Evolutionary conservation across 2,329 filamentous ascomycete species (phyloP).

Genomic region (Arthrobotrys sinensis): DNA sequence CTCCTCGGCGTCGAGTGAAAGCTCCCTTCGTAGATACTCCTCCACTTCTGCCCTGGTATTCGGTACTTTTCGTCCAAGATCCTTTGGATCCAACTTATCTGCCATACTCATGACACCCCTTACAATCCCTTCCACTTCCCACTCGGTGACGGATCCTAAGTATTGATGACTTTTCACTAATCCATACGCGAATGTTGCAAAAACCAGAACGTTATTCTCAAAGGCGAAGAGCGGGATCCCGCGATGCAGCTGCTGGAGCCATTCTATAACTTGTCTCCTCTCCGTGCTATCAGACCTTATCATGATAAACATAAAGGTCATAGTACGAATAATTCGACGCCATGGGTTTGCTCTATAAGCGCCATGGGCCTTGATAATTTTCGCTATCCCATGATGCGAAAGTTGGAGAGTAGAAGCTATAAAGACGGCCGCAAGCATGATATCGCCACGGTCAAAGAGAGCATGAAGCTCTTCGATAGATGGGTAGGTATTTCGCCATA

Average conservation of each 20-base stretch:
- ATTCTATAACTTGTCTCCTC: constrained; percentile 39
- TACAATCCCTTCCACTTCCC: constrained; percentile 44
- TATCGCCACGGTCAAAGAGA: constrained; percentile 49
- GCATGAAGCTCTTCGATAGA: constrained; percentile 52
- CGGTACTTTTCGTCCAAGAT: constrained; percentile 37
- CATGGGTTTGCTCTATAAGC: constrained; percentile 37
- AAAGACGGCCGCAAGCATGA: constrained; percentile 43
- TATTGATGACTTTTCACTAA: constrained; percentile 37
- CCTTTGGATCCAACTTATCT: constrained; percentile 37
- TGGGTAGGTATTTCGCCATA: constrained; percentile 57
- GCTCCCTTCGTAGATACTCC: constrained; percentile 18
- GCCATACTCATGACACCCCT: constrained; percentile 50
- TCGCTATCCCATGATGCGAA: constrained; percentile 38
- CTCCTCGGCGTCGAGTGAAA: constrained; percentile 4
- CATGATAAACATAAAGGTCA: constrained; percentile 49
- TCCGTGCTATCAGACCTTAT: constrained; percentile 44
- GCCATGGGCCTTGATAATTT: constrained; percentile 33
- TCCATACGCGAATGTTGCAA: constrained; percentile 50
- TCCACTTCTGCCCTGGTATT: constrained; percentile 42
- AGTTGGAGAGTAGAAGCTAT: constrained; percentile 38
- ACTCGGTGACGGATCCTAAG: constrained; percentile 28
- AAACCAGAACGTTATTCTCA: constrained; percentile 44
- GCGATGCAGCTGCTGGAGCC: constrained; percentile 36
- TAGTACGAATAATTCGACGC: constrained; percentile 46
- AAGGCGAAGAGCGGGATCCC: constrained; percentile 35